Percentiles rank a stretch among this genome's conserved stretches.
These are phyloP conservation scores for Isoetes taiwanensis DNA, from an alignment of 75 land plant genomes.

Conservation along the genomic window DNA sequence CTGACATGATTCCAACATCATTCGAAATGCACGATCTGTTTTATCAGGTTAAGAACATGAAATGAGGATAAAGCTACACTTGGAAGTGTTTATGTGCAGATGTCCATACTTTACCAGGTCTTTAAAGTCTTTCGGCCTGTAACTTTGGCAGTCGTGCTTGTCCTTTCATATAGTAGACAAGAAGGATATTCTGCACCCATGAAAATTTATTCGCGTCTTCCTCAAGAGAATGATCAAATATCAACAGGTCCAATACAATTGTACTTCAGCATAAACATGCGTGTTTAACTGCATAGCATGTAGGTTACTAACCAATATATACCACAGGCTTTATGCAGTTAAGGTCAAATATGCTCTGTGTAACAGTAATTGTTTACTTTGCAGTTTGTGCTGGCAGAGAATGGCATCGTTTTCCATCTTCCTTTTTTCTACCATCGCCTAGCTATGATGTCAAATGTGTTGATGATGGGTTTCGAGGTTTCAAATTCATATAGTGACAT, in stretches of 20 bases:
- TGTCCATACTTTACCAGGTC: constrained; percentile 27
- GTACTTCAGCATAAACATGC: too few relatives aligned
- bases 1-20: constrained; percentile 50
- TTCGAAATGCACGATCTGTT: background rate
- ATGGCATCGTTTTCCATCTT: constrained; percentile 97
- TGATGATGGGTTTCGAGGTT: constrained; percentile 95
- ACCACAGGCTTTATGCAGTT: background rate
- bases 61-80: background rate
- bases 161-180: constrained; percentile 65
- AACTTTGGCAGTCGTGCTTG: constrained; percentile 52
- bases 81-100: background rate
- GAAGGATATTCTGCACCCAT: constrained; percentile 95
- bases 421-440: constrained; percentile 81
- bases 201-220: constrained; percentile 59
- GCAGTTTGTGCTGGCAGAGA: constrained; percentile 89
- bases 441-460: constrained; percentile 71
- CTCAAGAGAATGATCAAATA: constrained; percentile 36
- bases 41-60: background rate
- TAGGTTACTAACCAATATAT: too few relatives aligned
- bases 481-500: too few relatives aligned
- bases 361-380: constrained; percentile 27
- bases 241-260: too few relatives aligned
- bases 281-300: too few relatives aligned
- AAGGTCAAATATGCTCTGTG: background rate
- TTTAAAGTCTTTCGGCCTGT: constrained; percentile 61